Base-by-base conservation (phyloP, 2,329 filamentous ascomycete species). In the Alternaria ethzedia region DNA sequence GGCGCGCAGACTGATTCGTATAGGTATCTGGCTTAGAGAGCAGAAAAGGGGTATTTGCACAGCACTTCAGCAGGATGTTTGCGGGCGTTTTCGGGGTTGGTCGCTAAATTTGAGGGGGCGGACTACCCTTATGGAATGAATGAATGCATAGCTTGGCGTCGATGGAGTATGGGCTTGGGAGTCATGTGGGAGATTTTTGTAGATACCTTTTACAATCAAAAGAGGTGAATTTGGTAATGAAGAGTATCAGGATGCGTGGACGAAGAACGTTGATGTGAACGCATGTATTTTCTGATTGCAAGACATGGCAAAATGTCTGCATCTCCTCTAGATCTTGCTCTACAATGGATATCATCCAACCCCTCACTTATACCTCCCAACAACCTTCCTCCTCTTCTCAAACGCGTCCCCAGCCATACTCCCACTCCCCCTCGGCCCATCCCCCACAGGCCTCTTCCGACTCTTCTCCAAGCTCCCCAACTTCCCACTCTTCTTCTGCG, bases 401-500 rank as follows among this genome's bases (percentile, higher is more conserved):
- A 91, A 94, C 45, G 87, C 85, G 61, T 94, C 91, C 23, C 94
- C 94, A 75, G 94, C 88, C 61, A 88, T 87, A 7, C 83, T 82
- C 8, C 84, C 90, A 76, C 88, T 90, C 26, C 87, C 88, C 61
- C 90, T 87, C 7, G 88, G 89, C 0, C 91, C 89, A 79, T 96
- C 94, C 20, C 94, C 91, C 21, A 83, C 82, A 25, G 87, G 84
- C 70, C 94, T 87, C 86, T 97, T 97, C 67, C 94, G 87, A 78
- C 94, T 96, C 85, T 91, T 94, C 75, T 97, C 94, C 69, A 94
- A 80, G 69, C 87, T 87, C 30, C 86, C 85, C 57, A 69, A 57
- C 4, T 69, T 61, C 23, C 85, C 83, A 52, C 84, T 78, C 79
- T 89, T 92, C 76, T 88, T 87, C 80, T 88, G 89, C 7, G 94